Percentiles rank a stretch among this genome's conserved stretches.
These are phyloP conservation scores for Dothideomycetes sp. DNA, from an alignment of 2,329 filamentous ascomycete genomes.

Conservation along the genomic window DNA sequence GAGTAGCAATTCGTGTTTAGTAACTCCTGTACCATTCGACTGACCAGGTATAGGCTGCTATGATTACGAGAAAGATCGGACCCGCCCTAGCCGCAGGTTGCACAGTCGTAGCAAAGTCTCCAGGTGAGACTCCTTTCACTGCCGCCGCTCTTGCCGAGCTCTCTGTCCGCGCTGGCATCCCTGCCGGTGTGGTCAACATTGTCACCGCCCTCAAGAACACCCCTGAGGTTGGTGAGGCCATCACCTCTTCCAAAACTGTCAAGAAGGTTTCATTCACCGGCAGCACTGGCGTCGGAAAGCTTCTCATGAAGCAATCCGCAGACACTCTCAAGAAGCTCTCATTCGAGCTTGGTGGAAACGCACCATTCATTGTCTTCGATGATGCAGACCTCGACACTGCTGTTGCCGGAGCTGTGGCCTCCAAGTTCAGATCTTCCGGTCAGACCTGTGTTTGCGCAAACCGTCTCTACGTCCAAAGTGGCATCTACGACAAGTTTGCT, in stretches of 20 bases:
- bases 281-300: conserved; percentile 50
- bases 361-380: conserved; percentile 94
- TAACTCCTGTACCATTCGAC: too few species aligned
- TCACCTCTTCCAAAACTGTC: conserved; percentile 66
- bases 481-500: conserved; percentile 67
- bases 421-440: conserved; percentile 88
- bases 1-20: too few species aligned
- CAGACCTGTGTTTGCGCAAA: conserved; percentile 84
- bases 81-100: conserved; percentile 84
- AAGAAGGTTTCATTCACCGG: conserved; percentile 94
- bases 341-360: conserved; percentile 88
- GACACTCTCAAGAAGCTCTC: conserved; percentile 76
- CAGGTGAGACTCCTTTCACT: conserved; percentile 85
- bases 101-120: conserved; percentile 85
- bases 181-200: conserved; percentile 82
- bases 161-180: conserved; percentile 75
- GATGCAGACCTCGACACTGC: conserved; percentile 79
- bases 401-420: conserved; percentile 69
- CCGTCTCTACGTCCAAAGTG: conserved; percentile 67
- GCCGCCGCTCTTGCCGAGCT: conserved; percentile 80
- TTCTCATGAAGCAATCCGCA: conserved; percentile 86
- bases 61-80: conserved; percentile 37
- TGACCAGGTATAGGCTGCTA: too few species aligned
- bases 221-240: conserved; percentile 59
- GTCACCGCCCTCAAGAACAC: conserved; percentile 74